Evolutionary conservation across 2,329 filamentous ascomycete species (phyloP).

Genomic region (Hypomyces rosellus): DNA sequence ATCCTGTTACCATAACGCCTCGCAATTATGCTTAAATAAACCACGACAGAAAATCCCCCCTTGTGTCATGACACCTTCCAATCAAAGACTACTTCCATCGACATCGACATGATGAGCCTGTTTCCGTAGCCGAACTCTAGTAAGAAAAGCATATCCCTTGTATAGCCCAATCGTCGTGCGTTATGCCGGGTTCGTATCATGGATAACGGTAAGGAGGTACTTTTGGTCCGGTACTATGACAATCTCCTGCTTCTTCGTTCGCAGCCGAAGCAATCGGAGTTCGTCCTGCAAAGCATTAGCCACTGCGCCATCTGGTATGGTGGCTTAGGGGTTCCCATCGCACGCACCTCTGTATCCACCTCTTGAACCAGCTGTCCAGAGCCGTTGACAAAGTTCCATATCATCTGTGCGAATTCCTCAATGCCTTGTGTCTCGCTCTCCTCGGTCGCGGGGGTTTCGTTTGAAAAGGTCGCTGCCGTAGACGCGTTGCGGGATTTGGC

Average conservation of each 20-base stretch:
- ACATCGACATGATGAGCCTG: no score
- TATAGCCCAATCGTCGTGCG: neutral
- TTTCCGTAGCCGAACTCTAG: no score
- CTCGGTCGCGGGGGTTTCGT: constrained; percentile 36
- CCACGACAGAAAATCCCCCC: constrained; percentile 2
- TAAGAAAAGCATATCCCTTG: no score
- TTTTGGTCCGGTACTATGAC: constrained; percentile 77
- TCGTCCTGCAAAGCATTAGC: constrained; percentile 52
- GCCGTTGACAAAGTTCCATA: constrained; percentile 68
- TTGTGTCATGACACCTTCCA: no score
- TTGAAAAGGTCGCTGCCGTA: constrained; percentile 38
- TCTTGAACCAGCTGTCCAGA: constrained; percentile 65
- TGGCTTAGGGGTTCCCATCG: neutral
- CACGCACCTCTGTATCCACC: constrained; percentile 60
- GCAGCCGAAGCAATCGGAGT: constrained; percentile 65
- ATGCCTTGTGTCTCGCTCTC: constrained; percentile 51
- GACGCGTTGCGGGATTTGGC: constrained; percentile 30
- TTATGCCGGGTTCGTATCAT: constrained; percentile 56
- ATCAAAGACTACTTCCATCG: no score
- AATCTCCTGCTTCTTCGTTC: constrained; percentile 80
- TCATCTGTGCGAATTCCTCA: constrained; percentile 67
- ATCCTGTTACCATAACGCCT: constrained; percentile 11
- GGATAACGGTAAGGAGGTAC: constrained; percentile 72
- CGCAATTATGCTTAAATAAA: constrained; percentile 12
- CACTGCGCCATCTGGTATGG: neutral